Evolutionary conservation across 768 basidiomycete genomes (phyloP).

Genomic region (Suillus lakei): DNA sequence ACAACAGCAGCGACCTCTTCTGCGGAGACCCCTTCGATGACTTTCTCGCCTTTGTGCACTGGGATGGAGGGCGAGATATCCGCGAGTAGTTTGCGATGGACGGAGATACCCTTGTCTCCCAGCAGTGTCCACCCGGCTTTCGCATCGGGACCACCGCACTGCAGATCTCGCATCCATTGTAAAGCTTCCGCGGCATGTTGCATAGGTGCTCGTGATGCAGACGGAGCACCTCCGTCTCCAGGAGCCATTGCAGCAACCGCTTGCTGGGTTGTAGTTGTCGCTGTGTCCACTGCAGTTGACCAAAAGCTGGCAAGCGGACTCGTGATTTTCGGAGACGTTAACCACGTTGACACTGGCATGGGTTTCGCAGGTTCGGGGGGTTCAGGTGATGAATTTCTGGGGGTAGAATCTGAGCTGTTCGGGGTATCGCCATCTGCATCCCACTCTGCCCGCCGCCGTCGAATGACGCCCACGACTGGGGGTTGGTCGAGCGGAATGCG

Average conservation of each 20-base stretch:
- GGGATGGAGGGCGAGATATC: constrained; percentile 82
- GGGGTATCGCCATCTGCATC: constrained; percentile 51
- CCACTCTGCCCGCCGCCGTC: constrained; percentile 75
- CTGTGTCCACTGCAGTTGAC: constrained; percentile 76
- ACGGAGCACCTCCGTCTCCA: constrained; percentile 47
- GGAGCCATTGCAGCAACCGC: constrained; percentile 82
- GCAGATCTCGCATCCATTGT: constrained; percentile 76
- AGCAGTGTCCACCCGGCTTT: constrained; percentile 76
- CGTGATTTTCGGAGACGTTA: constrained; percentile 66
- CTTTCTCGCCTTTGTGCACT: constrained; percentile 86
- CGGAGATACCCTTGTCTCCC: constrained; percentile 73
- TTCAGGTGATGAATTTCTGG: constrained; percentile 24
- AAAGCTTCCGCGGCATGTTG: constrained; percentile 84
- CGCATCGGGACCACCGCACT: constrained; percentile 53
- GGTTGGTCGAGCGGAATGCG: constrained; percentile 95
- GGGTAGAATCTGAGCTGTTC: constrained; percentile 21
- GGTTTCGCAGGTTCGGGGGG: constrained; percentile 20
- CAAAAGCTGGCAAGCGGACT: constrained; percentile 76
- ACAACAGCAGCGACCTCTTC: constrained; percentile 86
- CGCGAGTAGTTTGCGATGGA: constrained; percentile 76
- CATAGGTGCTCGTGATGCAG: constrained; percentile 70
- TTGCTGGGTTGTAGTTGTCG: constrained; percentile 72
- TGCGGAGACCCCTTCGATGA: constrained; percentile 91
- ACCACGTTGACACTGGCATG: constrained; percentile 38
- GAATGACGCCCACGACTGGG: constrained; percentile 73